These are phyloP conservation scores for Fusarium mexicanum DNA, from an alignment of 2,329 filamentous ascomycete species.

Conservation along the genomic window DNA sequence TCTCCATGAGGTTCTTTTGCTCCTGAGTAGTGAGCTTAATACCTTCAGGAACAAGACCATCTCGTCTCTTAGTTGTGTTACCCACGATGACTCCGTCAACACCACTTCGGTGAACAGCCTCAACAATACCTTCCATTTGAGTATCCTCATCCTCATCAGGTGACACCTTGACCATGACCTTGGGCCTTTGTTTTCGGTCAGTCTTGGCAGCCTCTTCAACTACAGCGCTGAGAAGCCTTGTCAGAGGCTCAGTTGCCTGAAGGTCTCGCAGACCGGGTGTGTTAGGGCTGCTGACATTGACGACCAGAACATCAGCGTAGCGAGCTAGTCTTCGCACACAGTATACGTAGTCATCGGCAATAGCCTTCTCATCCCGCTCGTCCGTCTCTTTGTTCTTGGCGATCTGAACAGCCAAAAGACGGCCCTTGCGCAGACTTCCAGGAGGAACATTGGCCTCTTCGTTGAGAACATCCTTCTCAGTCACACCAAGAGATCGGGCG, in stretches of 20 bases:
- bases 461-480: slow-evolving; percentile 78
- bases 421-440: slow-evolving; percentile 79
- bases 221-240: slow-evolving; percentile 81
- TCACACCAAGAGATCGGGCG: slow-evolving; percentile 75
- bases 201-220: slow-evolving; percentile 78
- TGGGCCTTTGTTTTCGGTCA: slow-evolving; percentile 71
- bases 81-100: slow-evolving; percentile 97
- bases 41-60: slow-evolving; percentile 74
- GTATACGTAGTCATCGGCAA: slow-evolving; percentile 85
- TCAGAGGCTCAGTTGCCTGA: slow-evolving; percentile 85
- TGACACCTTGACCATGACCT: slow-evolving; percentile 97
- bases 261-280: slow-evolving; percentile 89
- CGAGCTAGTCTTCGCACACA: slow-evolving; percentile 84
- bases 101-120: slow-evolving; percentile 82
- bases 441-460: slow-evolving; percentile 81
- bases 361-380: slow-evolving; percentile 83
- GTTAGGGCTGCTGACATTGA: slow-evolving; percentile 97
- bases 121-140: slow-evolving; percentile 88
- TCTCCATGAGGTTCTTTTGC: slow-evolving; percentile 73
- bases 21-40: slow-evolving; percentile 74
- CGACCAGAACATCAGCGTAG: slow-evolving; percentile 95
- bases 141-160: slow-evolving; percentile 90
- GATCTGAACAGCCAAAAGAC: slow-evolving; percentile 87
- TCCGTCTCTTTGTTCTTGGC: slow-evolving; percentile 97
- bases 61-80: slow-evolving; percentile 90